Base-by-base conservation (phyloP, 345 rosid species). In the Excoecaria cochinchinensis region DNA sequence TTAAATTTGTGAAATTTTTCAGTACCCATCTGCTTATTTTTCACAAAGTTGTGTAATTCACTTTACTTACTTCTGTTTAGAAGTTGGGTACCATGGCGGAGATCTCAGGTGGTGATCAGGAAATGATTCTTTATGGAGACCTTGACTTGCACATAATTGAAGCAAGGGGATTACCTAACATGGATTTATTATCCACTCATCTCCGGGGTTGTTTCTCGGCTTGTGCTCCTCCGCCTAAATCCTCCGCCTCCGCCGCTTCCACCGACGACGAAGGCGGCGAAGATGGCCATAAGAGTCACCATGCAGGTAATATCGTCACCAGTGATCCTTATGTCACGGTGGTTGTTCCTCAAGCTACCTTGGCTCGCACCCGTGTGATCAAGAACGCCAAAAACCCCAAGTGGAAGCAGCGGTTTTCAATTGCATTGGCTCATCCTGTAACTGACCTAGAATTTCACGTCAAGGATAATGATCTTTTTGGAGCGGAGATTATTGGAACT, bases 281-380 rank as follows among this genome's bases (percentile, higher is more conserved):
- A 3, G 77, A 46, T 11, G 83, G 76, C 68, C n/a, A 25, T 3
- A 76, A 72, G 39, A 46, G 74, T 63, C 89, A 25, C 44, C 78
- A 56, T 21, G 86, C 79, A 82, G 73, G 83, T 8, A 85, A 80
- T 62, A 83, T 91, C 25, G 81, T 95, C 85, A 89, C 95, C 67
- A 90, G 95, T 75, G 98, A 93, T 59, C 87, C 98, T 0, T 95
- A 95, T 69, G 97, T 89, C 52, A 90, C 93, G 74, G 95, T 95
- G 62, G 76, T 80, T 3, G 97, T 95, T 38, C 99, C 99, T 0
- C 98, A 95, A 48, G 86, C 93, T 50, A 95, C 97, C 19, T 72
- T 95, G 15, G 99, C 99, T 8, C 85, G 98, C 8, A 91, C 98
- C 0, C 85, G 89, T 31, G 97, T 95, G 15, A 19, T 95, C 52